Conservation (phyloP, 495 filamentous ascomycete genomes). For the Cenococcum geophilum region DNA sequence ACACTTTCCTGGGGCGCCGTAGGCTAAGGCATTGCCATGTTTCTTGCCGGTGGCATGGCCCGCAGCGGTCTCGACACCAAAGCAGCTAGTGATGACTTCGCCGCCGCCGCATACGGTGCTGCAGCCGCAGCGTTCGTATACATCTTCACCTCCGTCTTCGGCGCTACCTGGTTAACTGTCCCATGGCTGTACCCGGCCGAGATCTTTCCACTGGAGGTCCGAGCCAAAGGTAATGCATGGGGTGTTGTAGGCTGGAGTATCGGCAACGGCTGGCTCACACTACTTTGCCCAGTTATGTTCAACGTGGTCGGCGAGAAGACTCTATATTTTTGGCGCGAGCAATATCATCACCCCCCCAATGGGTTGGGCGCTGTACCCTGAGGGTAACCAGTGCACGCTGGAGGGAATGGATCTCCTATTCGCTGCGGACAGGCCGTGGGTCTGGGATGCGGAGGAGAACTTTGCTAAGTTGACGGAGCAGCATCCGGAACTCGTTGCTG, state of each 20-base stretch:
- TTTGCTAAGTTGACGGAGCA: constrained; percentile 50
- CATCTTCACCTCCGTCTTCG: constrained; percentile 62
- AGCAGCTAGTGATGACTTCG: constrained; percentile 35
- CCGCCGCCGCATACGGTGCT: constrained; percentile 51
- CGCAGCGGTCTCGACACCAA: constrained; percentile 48
- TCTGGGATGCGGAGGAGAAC: constrained; percentile 56
- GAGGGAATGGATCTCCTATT: constrained; percentile 67
- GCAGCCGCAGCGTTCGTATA: constrained; percentile 64
- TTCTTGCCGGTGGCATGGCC: constrained; percentile 53
- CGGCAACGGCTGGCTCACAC: constrained; percentile 60
- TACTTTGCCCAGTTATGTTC: constrained; percentile 62
- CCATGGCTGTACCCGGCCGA: constrained; percentile 68
- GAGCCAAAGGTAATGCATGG: constrained; percentile 68
- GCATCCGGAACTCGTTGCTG: constrained; percentile 1
- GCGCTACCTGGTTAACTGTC: constrained; percentile 66
- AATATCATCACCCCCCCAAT: constrained; percentile 55
- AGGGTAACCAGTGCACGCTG: constrained; percentile 61
- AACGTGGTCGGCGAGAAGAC: constrained; percentile 57
- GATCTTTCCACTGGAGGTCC: constrained; percentile 63
- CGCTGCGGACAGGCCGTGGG: constrained; percentile 45
- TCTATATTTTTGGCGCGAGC: constrained; percentile 57
- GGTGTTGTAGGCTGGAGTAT: constrained; percentile 69
- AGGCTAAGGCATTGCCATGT: constrained; percentile 58
- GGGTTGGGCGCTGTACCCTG: constrained; percentile 46
- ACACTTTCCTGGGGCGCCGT: constrained; percentile 62